Evolutionary conservation across 305 asterid genomes (phyloP), one percentile per base, ranked within the genome.

Genomic region (Rubia peregrina): DNA sequence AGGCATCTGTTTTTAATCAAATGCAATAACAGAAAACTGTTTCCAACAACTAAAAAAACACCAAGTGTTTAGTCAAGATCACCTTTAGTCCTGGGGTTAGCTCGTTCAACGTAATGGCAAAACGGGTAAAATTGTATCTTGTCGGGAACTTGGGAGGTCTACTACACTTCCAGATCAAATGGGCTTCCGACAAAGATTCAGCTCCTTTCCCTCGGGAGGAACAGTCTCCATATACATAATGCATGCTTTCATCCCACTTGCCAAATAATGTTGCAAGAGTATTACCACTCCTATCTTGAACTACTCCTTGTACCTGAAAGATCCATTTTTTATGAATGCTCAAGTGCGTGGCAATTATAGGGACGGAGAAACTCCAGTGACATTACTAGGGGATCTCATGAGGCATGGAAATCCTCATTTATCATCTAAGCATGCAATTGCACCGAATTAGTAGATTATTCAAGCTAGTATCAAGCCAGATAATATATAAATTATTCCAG

Each of bases 221-320:
- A 81, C 61, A 75, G 71, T 90, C 97, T 78, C 96, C 96, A 69
- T 82, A 64, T 48, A 85, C 82, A 71, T 82, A 92, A 81, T 87
- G 87, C 91, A 91, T 83, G 83, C 95, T 94, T 79, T 94, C 97
- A 72, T 91, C 98, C 98, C 98, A 94, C 77, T 94, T 93, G 26
- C 98, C 97, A 56, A 86, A 84, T 79, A 89, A 76, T 36, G 95
- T 85, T 65, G 96, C 95, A 61, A 83, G 87, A 10, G 87, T 88
- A 81, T 86, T 91, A 74, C 96, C 97, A 74, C 76, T 84, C 77
- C 78, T 83, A 80, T 88, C 95, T 79, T 84, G 95, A 67, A 92
- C 93, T 55, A 80, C 66, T 77, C 98, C 98, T 21, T 90, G 95
- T 65, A 92, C 98, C 98, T 92, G 89, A 74, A 69, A 79, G 64